Conservation (phyloP, 1,284 basidiomycete species). For the Trichosporon sp. region DNA sequence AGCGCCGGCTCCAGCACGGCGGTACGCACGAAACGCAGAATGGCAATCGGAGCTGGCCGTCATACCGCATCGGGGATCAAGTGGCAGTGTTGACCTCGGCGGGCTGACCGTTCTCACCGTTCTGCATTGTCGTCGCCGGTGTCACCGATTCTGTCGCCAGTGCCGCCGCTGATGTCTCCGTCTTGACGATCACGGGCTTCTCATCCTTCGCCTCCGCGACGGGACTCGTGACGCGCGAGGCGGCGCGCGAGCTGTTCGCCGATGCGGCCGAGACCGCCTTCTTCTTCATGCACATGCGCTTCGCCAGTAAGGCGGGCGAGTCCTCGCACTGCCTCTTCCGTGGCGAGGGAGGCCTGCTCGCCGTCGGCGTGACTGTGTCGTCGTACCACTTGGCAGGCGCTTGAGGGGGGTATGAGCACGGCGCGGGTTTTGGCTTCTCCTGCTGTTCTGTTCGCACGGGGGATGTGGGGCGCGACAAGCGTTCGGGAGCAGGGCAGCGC, state of each 20-base stretch:
- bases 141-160: too few species aligned
- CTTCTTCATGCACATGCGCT: slow-evolving; percentile 21
- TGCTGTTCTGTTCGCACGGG: background rate
- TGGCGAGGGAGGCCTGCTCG: background rate
- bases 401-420: slow-evolving; percentile 8
- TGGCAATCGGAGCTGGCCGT: background rate
- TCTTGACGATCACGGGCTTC: background rate
- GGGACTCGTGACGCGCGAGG: slow-evolving; percentile 8
- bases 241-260: background rate
- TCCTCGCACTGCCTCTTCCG: slow-evolving; percentile 12
- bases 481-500: background rate
- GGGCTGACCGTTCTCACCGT: background rate
- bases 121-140: background rate
- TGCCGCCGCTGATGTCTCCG: background rate
- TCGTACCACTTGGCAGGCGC: slow-evolving; percentile 20
- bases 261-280: background rate
- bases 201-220: background rate
- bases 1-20: background rate
- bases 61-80: background rate
- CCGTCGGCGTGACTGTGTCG: slow-evolving; percentile 1
- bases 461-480: background rate
- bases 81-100: background rate
- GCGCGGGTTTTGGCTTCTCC: background rate
- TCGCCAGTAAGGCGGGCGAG: slow-evolving; percentile 1
- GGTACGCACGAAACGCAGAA: background rate